Percentiles rank a stretch among this genome's conserved stretches.
These are phyloP conservation scores for Gaillardinia entomophila DNA, from an alignment of 805 yeast genomes.

Conservation along the genomic window DNA sequence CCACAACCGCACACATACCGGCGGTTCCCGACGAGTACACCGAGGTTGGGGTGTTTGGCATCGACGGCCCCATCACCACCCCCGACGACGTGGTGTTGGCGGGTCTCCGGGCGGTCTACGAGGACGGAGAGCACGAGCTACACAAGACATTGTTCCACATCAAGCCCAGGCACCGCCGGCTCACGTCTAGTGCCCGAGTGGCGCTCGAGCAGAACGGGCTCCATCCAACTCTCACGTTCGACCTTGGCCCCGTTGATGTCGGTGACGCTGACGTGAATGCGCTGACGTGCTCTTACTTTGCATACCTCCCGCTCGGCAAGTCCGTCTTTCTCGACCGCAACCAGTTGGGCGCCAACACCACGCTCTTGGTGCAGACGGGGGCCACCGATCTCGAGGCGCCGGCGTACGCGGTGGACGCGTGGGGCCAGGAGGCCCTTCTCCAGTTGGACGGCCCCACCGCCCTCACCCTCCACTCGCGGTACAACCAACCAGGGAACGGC, in stretches of 20 bases:
- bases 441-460: conserved; percentile 11
- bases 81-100: conserved; percentile 30
- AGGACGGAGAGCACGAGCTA: conserved; percentile 11
- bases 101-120: conserved; percentile 28
- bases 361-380: conserved; percentile 24
- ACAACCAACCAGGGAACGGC: conserved; percentile 23
- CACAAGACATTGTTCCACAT: conserved; percentile 36
- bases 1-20: not conserved
- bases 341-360: conserved; percentile 22
- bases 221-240: conserved; percentile 28
- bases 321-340: conserved; percentile 34
- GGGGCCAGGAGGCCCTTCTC: conserved; percentile 37
- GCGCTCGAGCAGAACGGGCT: conserved; percentile 22
- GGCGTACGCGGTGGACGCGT: conserved; percentile 25
- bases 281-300: not conserved
- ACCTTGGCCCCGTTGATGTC: not conserved
- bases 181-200: conserved; percentile 1
- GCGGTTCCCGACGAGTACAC: conserved; percentile 6
- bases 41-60: conserved; percentile 33
- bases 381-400: conserved; percentile 34
- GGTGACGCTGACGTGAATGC: not conserved
- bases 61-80: conserved; percentile 20
- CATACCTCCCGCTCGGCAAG: conserved; percentile 23
- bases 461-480: conserved; percentile 34
- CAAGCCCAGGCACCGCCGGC: conserved; percentile 31